These are phyloP conservation scores for Pisolithus microcarpus DNA, from an alignment of 768 basidiomycete genomes.

Conservation along the genomic window DNA sequence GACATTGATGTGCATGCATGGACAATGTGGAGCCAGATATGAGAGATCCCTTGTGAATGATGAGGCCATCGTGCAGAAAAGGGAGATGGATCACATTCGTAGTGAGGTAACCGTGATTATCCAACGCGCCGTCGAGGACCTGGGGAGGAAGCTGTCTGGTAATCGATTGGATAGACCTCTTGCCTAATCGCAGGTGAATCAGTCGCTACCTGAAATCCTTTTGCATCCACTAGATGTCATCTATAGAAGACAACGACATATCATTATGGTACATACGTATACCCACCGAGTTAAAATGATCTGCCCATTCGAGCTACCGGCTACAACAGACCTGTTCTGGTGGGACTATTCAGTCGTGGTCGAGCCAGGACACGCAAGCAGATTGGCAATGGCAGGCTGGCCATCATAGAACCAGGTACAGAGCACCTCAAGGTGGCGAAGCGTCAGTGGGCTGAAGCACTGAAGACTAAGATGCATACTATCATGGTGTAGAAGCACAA, in stretches of 20 bases:
- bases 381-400: conserved; percentile 45
- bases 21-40: too few species aligned
- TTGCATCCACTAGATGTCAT: not conserved
- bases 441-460: not conserved
- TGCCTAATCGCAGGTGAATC: not conserved
- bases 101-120: conserved; percentile 49
- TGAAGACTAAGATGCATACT: conserved; percentile 27
- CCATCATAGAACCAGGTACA: conserved; percentile 64
- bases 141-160: conserved; percentile 48
- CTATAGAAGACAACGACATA: not conserved
- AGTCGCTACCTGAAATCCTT: not conserved
- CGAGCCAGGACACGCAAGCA: conserved; percentile 29
- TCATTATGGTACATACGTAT: not conserved
- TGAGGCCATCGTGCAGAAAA: not conserved
- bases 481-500: conserved; percentile 64
- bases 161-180: conserved; percentile 18
- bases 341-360: too few species aligned
- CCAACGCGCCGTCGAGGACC: conserved; percentile 44
- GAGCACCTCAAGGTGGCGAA: conserved; percentile 36
- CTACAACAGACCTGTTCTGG: too few species aligned
- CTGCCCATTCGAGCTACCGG: too few species aligned
- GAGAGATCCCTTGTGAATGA: not conserved
- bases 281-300: too few species aligned
- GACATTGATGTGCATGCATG: too few species aligned
- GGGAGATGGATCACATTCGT: conserved; percentile 35